Evolutionary conservation across 495 filamentous ascomycete genomes (phyloP), one percentile per base, ranked within the genome.

Genomic region (Xylaria palmicola): DNA sequence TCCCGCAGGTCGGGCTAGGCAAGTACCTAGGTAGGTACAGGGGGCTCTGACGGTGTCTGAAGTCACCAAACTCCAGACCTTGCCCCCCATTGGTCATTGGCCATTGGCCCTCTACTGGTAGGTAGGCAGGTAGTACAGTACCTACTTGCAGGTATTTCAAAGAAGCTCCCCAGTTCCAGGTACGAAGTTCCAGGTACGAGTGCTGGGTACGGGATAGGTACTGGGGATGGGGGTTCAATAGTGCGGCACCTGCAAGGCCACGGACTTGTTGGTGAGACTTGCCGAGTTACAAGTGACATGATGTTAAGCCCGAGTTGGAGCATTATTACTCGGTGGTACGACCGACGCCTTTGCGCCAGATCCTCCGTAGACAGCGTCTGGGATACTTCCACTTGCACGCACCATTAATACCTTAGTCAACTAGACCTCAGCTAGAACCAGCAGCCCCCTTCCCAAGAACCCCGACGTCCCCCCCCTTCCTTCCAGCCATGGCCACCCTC

Each of bases 401-500:
- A n/a, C n/a, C n/a, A n/a, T n/a, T n/a, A n/a, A n/a, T n/a, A n/a
- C n/a, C n/a, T n/a, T n/a, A n/a, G n/a, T n/a, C n/a, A n/a, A n/a
- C n/a, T n/a, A n/a, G n/a, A n/a, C n/a, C n/a, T n/a, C n/a, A n/a
- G n/a, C n/a, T n/a, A n/a, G 6, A 36, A 6, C 13, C 6, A 36
- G 6, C 17, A 19, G 34, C 10, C 13, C 47, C 26, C 17, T 51
- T 34, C 29, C 6, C 29, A 13, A 4, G 43, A 13, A 6, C 9
- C n/a, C 4, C 12, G 32, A 15, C 40, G 41, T 44, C 19, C 19
- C 1, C 41, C 6, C 10, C 20, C 9, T 43, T 41, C 20, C 24
- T 7, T 55, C 15, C 41, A n/a, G 20, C 62, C 15, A 75, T 75
- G 70, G 52, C 72, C 26, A 79, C 77, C 10, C 73, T 81, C 59